Base-by-base conservation (phyloP, 1,139 yeast species). In the Wickerhamomyces sp. region DNA sequence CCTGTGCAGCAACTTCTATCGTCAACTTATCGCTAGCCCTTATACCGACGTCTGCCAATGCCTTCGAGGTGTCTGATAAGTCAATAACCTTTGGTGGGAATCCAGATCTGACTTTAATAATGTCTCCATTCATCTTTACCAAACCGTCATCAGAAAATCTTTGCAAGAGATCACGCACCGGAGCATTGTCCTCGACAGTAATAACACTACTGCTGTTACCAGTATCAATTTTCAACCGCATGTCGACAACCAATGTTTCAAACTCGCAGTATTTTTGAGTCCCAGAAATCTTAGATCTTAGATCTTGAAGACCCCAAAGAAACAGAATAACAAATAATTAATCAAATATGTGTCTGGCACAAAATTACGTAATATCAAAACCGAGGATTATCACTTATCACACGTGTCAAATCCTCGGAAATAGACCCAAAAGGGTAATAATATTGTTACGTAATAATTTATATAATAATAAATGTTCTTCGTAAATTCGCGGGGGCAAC, bases 1-100 rank as follows among this genome's bases (percentile, higher is more conserved):
- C 17, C 14, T 15, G 25, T 27, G 21, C 15, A 28, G 35, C 29
- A 31, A 47, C 33, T 36, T 67, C 72, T 5, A 76, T 56, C 0
- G 68, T 57, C 14, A 81, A 52, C 50, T 76, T 81, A 42, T 82
- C 89, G 2, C 88, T 88, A 42, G 71, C 65, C 31, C 67, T 59
- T 13, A 81, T 64, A 1, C 78, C 79, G 12, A 71, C 48, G 7
- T 64, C 69, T 3, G 48, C 53, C 4, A 78, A 51, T 3, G 52
- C 42, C 7, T 40, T 39, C 0, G 45, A 44, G 1, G 40, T 33
- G 31, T 56, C 56, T 0, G 45, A 34, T 14, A 72, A 42, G 17
- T 63, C 65, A 3, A 81, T 46, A 3, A 63, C 47, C 46, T 65
- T 70, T 0, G 86, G 86, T 3, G 90, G 90, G 48, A 74, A 81